Evolutionary conservation across 305 asterid species (phyloP).

Genomic region (Nicotiana rustica): DNA sequence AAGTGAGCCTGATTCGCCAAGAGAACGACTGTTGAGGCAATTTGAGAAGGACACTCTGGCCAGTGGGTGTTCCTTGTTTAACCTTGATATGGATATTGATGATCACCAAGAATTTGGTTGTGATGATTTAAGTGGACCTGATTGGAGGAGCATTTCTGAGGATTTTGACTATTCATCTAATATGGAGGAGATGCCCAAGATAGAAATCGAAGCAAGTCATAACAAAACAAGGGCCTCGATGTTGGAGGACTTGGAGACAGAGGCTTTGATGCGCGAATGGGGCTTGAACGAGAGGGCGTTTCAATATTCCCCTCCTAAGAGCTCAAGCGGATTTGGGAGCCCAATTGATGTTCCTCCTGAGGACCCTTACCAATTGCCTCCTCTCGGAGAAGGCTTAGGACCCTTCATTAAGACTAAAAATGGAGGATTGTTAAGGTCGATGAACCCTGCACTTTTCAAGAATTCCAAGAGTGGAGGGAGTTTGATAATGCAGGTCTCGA

Average conservation of each 20-base stretch:
- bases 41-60: conserved; percentile 86
- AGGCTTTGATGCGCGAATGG: conserved; percentile 87
- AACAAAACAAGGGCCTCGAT: conserved; percentile 60
- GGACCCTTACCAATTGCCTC: conserved; percentile 66
- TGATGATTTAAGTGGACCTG: conserved; percentile 46
- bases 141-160: conserved; percentile 55
- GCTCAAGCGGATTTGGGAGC: conserved; percentile 68
- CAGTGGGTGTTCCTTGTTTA: conserved; percentile 66
- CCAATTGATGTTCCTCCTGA: conserved; percentile 64
- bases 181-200: conserved; percentile 49
- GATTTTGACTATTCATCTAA: conserved; percentile 46
- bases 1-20: conserved; percentile 95
- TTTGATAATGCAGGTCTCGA: conserved; percentile 91
- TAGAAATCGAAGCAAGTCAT: conserved; percentile 51
- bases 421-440: conserved; percentile 92
- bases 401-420: conserved; percentile 80
- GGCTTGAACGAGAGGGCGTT: conserved; percentile 77
- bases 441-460: conserved; percentile 78
- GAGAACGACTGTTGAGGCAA: conserved; percentile 82
- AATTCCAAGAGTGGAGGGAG: conserved; percentile 75
- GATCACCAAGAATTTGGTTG: conserved; percentile 44
- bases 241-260: conserved; percentile 92
- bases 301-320: conserved; percentile 67
- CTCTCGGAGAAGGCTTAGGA: conserved; percentile 88
- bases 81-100: conserved; percentile 51